A percentile compares a stretch with the other conserved stretches of the same genome.
Evolutionary conservation across 139 green algal genomes (phyloP).

Genomic region (Tetradesmus lagerheimii): DNA sequence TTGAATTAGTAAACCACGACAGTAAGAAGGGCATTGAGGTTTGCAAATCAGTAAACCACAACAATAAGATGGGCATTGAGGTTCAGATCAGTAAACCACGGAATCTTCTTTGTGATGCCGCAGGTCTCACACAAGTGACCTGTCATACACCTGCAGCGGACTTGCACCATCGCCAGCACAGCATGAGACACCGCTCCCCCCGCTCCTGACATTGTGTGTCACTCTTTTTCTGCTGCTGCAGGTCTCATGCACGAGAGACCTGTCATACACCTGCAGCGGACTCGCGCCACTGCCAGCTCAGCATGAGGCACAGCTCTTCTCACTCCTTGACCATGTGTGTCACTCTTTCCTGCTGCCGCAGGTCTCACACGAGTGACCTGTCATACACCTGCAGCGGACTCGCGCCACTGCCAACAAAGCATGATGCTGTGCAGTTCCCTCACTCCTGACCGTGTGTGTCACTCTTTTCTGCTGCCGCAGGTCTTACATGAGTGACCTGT

Average conservation of each 20-base stretch:
- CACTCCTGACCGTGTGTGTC: not conserved
- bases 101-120: not conserved
- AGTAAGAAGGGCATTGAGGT: no score
- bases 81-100: no score
- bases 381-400: not conserved
- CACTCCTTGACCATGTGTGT: not conserved
- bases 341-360: not conserved
- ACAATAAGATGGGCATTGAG: no score
- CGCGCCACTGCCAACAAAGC: not conserved
- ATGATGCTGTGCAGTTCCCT: not conserved
- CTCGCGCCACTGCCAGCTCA: not conserved
- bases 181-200: not conserved
- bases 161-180: not conserved
- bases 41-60: no score
- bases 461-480: not conserved
- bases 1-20: no score
- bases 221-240: not conserved
- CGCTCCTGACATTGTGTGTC: not conserved
- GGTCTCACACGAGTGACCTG: constrained; percentile 22
- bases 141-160: not conserved
- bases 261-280: not conserved
- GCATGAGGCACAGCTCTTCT: not conserved
- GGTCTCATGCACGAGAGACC: constrained; percentile 3
- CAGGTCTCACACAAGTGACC: not conserved
- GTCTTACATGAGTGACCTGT: not conserved